Evolutionary conservation across 768 basidiomycete genomes (phyloP).

Genomic region (Xanthoconium stramineum): DNA sequence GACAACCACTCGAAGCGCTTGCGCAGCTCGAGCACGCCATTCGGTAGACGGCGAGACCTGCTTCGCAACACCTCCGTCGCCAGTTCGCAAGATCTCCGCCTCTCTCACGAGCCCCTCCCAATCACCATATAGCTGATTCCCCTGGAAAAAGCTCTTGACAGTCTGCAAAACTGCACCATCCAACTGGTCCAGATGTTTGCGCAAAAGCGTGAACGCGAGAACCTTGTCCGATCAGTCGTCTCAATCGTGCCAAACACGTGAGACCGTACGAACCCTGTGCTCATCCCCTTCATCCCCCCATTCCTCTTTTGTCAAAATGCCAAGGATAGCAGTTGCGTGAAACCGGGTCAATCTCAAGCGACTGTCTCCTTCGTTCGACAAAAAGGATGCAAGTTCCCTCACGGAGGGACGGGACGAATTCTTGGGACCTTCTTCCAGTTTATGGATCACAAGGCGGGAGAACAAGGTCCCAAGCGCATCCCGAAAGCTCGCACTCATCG

Average conservation of each 20-base stretch:
- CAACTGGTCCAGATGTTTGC: constrained; percentile 28
- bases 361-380: constrained; percentile 25
- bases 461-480: constrained; percentile 33
- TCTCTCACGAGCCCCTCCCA: constrained; percentile 13
- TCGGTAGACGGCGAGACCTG: neutral
- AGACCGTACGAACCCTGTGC: constrained; percentile 30
- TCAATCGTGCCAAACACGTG: neutral
- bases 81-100: constrained; percentile 9
- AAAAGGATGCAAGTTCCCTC: constrained; percentile 18
- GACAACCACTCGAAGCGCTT: constrained; percentile 38
- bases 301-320: constrained; percentile 37
- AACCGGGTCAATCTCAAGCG: constrained; percentile 32
- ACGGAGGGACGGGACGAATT: constrained; percentile 14
- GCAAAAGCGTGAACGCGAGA: constrained; percentile 32
- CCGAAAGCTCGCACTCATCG: constrained; percentile 23
- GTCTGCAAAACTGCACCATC: constrained; percentile 22
- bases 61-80: neutral
- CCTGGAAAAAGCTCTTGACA: constrained; percentile 18
- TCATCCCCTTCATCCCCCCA: constrained; percentile 35
- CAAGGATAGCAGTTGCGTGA: constrained; percentile 33
- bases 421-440: constrained; percentile 43
- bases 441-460: constrained; percentile 28
- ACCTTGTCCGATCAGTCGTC: constrained; percentile 15
- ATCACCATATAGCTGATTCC: constrained; percentile 16
- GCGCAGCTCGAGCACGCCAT: constrained; percentile 28